phyloP scores from a whole-genome alignment of 2,329 filamentous ascomycete genomes.

The Dactylellina drechsleri region DNA sequence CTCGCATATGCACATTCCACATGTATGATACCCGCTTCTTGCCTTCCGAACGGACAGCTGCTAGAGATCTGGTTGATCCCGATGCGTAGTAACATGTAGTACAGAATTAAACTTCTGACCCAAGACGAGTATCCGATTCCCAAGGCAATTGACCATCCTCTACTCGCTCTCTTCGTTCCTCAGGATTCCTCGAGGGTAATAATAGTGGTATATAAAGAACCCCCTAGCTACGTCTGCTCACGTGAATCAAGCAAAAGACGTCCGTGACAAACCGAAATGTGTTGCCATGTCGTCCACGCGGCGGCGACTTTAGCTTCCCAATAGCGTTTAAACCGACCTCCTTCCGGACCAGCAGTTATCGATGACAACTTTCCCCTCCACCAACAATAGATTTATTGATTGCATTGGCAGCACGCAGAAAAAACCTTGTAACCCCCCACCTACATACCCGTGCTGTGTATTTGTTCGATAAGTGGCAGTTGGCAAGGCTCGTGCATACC shows the following conservation, averaged over 20 bases:
- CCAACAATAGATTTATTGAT: conserved; percentile 1
- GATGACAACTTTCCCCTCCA: conserved; percentile 13
- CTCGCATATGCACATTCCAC: conserved; percentile 2
- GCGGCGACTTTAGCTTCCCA: neutral
- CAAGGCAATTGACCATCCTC: neutral
- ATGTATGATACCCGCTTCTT: conserved; percentile 23
- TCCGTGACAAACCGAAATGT: conserved; percentile 11
- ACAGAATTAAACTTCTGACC: conserved; percentile 18
- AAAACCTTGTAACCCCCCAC: conserved; percentile 27
- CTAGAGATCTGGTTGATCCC: conserved; percentile 24
- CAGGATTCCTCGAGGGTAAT: neutral
- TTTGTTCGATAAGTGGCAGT: conserved; percentile 9
- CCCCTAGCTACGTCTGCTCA: neutral
- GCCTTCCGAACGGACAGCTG: conserved; percentile 13
- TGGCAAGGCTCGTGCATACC: conserved; percentile 14
- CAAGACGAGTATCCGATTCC: too few relatives aligned
- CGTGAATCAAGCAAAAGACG: neutral
- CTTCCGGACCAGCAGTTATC: conserved; percentile 9
- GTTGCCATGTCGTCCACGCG: conserved; percentile 44
- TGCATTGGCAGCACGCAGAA: neutral
- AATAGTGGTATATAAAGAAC: too few relatives aligned
- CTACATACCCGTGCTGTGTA: conserved; percentile 2
- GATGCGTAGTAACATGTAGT: conserved; percentile 16
- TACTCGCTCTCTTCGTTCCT: neutral
- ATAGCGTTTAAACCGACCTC: conserved; percentile 12